Conservation (phyloP, 305 asterid genomes). For the Fraxinus nigra region DNA sequence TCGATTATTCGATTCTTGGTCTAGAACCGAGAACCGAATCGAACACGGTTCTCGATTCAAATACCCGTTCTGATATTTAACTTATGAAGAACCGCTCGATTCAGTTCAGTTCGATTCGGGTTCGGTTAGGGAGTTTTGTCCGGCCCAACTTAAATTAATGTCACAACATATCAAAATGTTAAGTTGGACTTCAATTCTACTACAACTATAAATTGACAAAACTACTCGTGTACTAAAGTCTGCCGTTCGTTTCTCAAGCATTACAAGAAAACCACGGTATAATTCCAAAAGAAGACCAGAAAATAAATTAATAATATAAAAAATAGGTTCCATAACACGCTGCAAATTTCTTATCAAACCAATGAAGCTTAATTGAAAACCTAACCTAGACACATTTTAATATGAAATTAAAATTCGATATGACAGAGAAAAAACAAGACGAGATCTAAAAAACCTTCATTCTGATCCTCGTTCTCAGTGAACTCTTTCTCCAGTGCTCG, state of each 20-base stretch:
- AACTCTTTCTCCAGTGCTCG: constrained; percentile 94
- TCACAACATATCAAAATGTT: not conserved
- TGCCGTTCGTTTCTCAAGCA: not conserved
- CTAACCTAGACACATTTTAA: not conserved
- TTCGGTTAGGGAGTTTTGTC: no score
- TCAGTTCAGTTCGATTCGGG: no score
- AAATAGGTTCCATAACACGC: not conserved
- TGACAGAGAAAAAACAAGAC: not conserved
- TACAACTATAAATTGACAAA: not conserved
- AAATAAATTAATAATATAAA: not conserved
- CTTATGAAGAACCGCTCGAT: no score
- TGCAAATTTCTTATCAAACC: not conserved
- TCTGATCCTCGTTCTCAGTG: constrained; percentile 71
- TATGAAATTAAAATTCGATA: not conserved
- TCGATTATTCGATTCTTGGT: no score
- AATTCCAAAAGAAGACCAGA: not conserved
- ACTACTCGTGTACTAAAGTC: not conserved
- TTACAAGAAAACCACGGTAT: not conserved
- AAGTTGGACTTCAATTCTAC: not conserved
- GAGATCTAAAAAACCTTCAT: constrained; percentile 72
- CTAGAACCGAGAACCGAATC: no score
- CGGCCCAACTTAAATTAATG: not conserved
- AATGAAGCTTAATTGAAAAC: not conserved
- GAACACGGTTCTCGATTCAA: no score
- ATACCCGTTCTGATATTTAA: no score